phyloP scores from a whole-genome alignment of 2,329 filamentous ascomycete species.

The Fusarium udum region DNA sequence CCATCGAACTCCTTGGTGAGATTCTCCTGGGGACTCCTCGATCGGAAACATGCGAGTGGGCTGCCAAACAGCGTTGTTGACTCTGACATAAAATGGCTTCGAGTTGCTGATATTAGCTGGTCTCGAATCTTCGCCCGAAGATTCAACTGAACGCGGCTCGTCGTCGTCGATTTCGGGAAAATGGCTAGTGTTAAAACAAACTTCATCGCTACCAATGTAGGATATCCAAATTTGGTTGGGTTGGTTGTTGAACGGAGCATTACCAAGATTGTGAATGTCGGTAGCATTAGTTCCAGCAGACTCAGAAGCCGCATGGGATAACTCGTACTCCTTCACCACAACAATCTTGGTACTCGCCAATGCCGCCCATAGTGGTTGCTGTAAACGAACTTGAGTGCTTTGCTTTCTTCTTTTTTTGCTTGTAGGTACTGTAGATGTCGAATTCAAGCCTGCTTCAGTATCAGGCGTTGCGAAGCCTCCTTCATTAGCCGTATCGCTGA shows the following conservation, averaged over 20 bases:
- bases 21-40: conserved; percentile 45
- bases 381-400: conserved; percentile 87
- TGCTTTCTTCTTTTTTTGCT: conserved; percentile 90
- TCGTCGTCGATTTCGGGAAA: conserved; percentile 60
- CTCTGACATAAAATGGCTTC: conserved; percentile 81
- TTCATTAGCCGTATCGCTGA: conserved; percentile 42
- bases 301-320: conserved; percentile 80
- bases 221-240: conserved; percentile 82
- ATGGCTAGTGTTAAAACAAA: conserved; percentile 78
- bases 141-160: conserved; percentile 35
- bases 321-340: conserved; percentile 89
- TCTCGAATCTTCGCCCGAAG: conserved; percentile 47
- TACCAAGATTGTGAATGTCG: conserved; percentile 80
- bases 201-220: conserved; percentile 80
- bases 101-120: conserved; percentile 68
- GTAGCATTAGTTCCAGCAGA: conserved; percentile 78
- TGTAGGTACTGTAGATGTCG: conserved; percentile 59
- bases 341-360: conserved; percentile 96
- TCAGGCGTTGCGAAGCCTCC: conserved; percentile 62
- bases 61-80: conserved; percentile 84
- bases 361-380: conserved; percentile 93
- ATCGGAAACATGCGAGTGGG: conserved; percentile 74
- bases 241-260: conserved; percentile 76
- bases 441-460: conserved; percentile 54
- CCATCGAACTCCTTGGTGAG: conserved; percentile 65